Evolutionary conservation across 345 rosid genomes (phyloP), one percentile per base, ranked within the genome.

Genomic region (Bruguiera gymnorhiza): DNA sequence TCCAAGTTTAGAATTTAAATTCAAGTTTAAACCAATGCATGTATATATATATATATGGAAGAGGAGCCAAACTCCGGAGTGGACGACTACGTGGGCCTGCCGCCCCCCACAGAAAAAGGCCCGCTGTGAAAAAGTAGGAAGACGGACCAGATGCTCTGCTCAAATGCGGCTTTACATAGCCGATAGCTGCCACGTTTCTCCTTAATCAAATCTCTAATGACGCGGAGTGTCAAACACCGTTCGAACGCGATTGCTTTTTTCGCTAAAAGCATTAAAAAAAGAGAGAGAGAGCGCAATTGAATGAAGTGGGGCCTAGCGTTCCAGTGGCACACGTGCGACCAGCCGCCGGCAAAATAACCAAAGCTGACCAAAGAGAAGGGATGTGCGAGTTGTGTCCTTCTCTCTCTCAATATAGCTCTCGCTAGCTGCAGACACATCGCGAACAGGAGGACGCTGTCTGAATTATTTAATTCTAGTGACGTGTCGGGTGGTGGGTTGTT

Each of bases 341-440:
- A 30, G 65, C 65, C 65, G 75, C 75, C 75, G 75, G 70, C 75
- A 23, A 43, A 57, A 46, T 4, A 43, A 64, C 52, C 37, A 60
- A 70, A 52, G 61, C 16, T 18, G 23, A 36, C 21, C 32, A 15
- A 23, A 23, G 31, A 31, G 30, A 24, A 5, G 50, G 5, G 56
- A 63, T 9, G 19, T 0, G 54, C 16, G 29, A 13, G 1, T 37
- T 19, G 65, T 21, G 11, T 21, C 16, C 37, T 11, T 21, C 9
- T 34, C 37, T 34, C 37, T 7, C 24, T 23, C 24, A 23, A 24
- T 24, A 8, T 8, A 8, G 37, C 37, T 6, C 37, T 6, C 29
- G 29, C 29, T 27, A 27, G 29, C 29, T 27, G 50, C 43, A 60
- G 62, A 59, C 62, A 59, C 8, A 6, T 29, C 21, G 20, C 1